Evolutionary conservation across 495 filamentous ascomycete species (phyloP).

Genomic region (Tetracladium marchalianum): DNA sequence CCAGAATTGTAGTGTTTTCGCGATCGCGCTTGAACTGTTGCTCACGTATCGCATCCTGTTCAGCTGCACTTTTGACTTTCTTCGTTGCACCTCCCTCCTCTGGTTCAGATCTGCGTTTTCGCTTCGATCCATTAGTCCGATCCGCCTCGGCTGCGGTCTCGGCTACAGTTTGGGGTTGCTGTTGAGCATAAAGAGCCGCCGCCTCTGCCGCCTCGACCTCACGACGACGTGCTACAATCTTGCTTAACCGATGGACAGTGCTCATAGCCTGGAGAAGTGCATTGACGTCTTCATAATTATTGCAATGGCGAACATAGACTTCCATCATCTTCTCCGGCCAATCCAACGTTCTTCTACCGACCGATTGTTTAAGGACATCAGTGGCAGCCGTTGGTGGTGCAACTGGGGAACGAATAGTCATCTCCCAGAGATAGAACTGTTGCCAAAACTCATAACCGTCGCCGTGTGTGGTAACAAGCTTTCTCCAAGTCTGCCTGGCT

Average conservation of each 20-base stretch:
- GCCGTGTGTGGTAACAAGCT: conserved; percentile 54
- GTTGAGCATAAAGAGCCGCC: conserved; percentile 34
- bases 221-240: conserved; percentile 51
- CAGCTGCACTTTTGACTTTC: conserved; percentile 39
- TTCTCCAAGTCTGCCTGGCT: conserved; percentile 64
- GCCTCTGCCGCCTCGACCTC: conserved; percentile 54
- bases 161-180: conserved; percentile 16
- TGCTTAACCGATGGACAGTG: conserved; percentile 54
- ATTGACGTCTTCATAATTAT: conserved; percentile 70
- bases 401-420: conserved; percentile 36
- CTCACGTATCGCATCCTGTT: conserved; percentile 22
- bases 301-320: conserved; percentile 72
- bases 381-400: conserved; percentile 52
- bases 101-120: conserved; percentile 50
- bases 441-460: conserved; percentile 89
- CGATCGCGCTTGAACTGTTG: conserved; percentile 62
- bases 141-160: conserved; percentile 1
- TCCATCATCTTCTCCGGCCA: conserved; percentile 88
- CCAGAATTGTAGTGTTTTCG: conserved; percentile 77
- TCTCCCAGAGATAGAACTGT: conserved; percentile 82
- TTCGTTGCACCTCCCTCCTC: conserved; percentile 38
- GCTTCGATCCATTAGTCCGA: conserved; percentile 35
- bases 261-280: conserved; percentile 61
- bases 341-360: conserved; percentile 63
- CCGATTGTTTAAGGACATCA: conserved; percentile 60